Percentiles rank a stretch among this genome's conserved stretches.
Evolutionary conservation across 306 rosid species (phyloP).

Genomic region (Malus sieversii): DNA sequence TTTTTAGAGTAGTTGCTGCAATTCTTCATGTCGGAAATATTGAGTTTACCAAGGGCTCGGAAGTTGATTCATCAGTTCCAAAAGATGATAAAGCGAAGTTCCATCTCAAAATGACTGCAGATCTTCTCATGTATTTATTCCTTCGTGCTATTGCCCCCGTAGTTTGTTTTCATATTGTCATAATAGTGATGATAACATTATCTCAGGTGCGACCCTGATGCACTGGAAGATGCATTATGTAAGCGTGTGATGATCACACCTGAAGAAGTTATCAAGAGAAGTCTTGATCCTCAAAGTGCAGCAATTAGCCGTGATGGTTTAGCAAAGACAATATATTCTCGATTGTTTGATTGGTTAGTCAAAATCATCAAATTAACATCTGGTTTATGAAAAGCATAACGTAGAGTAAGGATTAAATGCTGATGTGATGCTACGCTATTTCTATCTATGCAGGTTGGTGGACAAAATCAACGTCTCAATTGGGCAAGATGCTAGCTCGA

Average conservation of each 20-base stretch:
- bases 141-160: conserved; percentile 1
- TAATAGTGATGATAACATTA: conserved; percentile 18
- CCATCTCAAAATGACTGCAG: conserved; percentile 78
- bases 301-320: conserved; percentile 81
- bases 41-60: conserved; percentile 75
- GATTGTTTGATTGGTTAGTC: conserved; percentile 89
- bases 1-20: conserved; percentile 92
- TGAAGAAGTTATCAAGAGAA: conserved; percentile 93
- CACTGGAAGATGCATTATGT: conserved; percentile 86
- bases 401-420: conserved; percentile 12
- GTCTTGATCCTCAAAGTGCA: conserved; percentile 97
- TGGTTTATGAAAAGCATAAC: conserved; percentile 2
- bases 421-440: conserved; percentile 15
- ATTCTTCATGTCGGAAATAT: conserved; percentile 92
- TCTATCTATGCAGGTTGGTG: conserved; percentile 66
- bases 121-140: conserved; percentile 78
- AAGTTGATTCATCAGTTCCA: conserved; percentile 82
- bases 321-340: conserved; percentile 89
- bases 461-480: conserved; percentile 86
- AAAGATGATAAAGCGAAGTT: conserved; percentile 83
- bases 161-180: conserved; percentile 14
- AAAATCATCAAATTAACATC: background rate
- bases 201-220: conserved; percentile 66
- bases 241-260: conserved; percentile 99
- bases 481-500: conserved; percentile 85